A percentile compares a stretch with the other conserved stretches of the same genome.
Evolutionary conservation across 768 basidiomycete genomes (phyloP).

Genomic region (Termitomyces heimii): DNA sequence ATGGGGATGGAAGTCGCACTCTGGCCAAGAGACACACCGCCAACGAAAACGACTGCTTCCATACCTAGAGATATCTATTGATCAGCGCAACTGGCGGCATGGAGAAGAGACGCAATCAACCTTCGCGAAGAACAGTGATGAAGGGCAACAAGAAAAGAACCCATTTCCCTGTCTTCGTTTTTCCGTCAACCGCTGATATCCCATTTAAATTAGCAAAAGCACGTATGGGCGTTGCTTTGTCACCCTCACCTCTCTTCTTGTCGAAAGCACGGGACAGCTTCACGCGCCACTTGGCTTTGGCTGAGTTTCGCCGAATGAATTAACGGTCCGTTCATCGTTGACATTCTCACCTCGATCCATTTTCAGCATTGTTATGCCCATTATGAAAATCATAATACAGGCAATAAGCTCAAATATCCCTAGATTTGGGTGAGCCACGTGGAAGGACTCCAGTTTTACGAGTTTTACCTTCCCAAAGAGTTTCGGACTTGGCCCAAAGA

Average conservation of each 20-base stretch:
- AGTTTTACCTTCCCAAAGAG: constrained; percentile 83
- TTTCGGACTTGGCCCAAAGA: constrained; percentile 81
- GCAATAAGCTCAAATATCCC: constrained; percentile 70
- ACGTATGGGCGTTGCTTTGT: neutral
- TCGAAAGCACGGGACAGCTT: constrained; percentile 81
- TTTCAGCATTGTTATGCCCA: constrained; percentile 93
- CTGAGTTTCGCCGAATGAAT: constrained; percentile 21
- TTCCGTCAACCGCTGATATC: constrained; percentile 37
- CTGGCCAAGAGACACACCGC: constrained; percentile 85
- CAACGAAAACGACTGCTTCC: constrained; percentile 91
- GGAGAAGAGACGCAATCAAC: constrained; percentile 23
- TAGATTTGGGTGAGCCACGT: constrained; percentile 17
- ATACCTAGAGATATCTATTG: constrained; percentile 38
- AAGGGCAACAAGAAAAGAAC: constrained; percentile 85
- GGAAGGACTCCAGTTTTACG: neutral
- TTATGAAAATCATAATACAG: constrained; percentile 79
- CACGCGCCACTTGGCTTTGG: constrained; percentile 91
- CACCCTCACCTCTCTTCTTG: constrained; percentile 23
- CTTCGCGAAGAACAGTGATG: constrained; percentile 91
- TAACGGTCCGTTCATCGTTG: no score
- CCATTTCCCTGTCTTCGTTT: constrained; percentile 66
- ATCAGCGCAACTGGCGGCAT: neutral
- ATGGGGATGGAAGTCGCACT: constrained; percentile 84
- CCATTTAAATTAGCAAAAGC: neutral
- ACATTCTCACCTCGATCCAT: constrained; percentile 61